A percentile compares a stretch with the other conserved stretches of the same genome.
phyloP scores from a whole-genome alignment of 495 filamentous ascomycete species.

The Amphirosellinia nigrospora region DNA sequence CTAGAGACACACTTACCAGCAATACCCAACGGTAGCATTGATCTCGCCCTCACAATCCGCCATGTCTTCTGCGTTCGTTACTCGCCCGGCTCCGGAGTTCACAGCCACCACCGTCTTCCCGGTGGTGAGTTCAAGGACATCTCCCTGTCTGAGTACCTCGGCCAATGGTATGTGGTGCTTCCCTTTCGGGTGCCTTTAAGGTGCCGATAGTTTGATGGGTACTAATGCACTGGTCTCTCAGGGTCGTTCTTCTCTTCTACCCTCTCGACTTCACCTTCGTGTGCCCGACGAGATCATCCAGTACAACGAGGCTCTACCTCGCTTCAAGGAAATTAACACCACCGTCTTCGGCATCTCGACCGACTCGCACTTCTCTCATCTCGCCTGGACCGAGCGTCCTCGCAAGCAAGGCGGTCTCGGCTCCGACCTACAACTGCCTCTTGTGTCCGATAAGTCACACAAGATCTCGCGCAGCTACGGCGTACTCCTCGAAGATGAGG shows the following conservation, averaged over 20 bases:
- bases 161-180: slow-evolving; percentile 37
- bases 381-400: slow-evolving; percentile 59
- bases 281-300: slow-evolving; percentile 60
- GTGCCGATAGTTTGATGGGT: not conserved
- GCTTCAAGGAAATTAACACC: slow-evolving; percentile 40
- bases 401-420: slow-evolving; percentile 62
- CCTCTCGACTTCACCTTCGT: slow-evolving; percentile 52
- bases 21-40: not conserved
- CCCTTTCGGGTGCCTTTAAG: not conserved
- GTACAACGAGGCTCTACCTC: slow-evolving; percentile 47
- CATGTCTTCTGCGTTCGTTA: slow-evolving; percentile 53
- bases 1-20: not conserved
- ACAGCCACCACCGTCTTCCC: slow-evolving; percentile 54
- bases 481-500: slow-evolving; percentile 63
- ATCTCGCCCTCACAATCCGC: slow-evolving; percentile 5
- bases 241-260: slow-evolving; percentile 43
- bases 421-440: slow-evolving; percentile 56
- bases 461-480: slow-evolving; percentile 60
- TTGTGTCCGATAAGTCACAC: slow-evolving; percentile 63
- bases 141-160: slow-evolving; percentile 40
- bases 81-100: slow-evolving; percentile 59
- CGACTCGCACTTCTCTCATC: slow-evolving; percentile 58
- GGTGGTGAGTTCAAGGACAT: slow-evolving; percentile 54
- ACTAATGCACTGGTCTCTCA: slow-evolving; percentile 13
- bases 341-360: slow-evolving; percentile 41